A percentile compares a stretch with the other conserved stretches of the same genome.
phyloP scores from a whole-genome alignment of 176 grass and related monocot species.

The Avena eriantha region DNA sequence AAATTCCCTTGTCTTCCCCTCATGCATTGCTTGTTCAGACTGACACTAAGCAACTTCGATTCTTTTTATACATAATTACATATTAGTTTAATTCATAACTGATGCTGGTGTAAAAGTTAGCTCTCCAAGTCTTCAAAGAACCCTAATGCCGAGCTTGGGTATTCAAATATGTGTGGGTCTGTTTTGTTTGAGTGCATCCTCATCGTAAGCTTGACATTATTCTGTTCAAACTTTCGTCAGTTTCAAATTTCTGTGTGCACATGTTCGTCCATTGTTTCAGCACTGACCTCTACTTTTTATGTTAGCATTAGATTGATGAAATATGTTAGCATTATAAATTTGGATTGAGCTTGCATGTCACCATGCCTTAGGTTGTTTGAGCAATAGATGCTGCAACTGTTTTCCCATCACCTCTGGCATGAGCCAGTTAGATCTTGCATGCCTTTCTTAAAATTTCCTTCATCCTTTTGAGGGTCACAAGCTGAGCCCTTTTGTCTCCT shows the following conservation, averaged over 20 bases:
- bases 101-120: background rate
- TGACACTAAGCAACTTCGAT: background rate
- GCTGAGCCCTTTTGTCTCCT: background rate
- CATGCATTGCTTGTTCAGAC: background rate
- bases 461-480: background rate
- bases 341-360: background rate
- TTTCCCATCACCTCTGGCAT: background rate
- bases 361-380: constrained; percentile 2
- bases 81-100: background rate
- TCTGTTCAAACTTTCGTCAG: background rate
- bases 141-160: background rate
- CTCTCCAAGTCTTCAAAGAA: background rate
- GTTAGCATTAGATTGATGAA: background rate
- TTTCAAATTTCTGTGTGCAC: background rate
- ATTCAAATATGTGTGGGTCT: background rate
- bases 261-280: background rate
- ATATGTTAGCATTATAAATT: background rate
- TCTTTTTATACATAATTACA: background rate
- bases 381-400: background rate
- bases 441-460: background rate
- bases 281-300: background rate
- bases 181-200: background rate
- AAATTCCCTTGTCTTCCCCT: no score
- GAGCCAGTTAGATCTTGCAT: background rate
- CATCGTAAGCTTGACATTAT: background rate